phyloP scores from a whole-genome alignment of 148 eudicot genomes.

The Rhododendron kiyosumense region DNA sequence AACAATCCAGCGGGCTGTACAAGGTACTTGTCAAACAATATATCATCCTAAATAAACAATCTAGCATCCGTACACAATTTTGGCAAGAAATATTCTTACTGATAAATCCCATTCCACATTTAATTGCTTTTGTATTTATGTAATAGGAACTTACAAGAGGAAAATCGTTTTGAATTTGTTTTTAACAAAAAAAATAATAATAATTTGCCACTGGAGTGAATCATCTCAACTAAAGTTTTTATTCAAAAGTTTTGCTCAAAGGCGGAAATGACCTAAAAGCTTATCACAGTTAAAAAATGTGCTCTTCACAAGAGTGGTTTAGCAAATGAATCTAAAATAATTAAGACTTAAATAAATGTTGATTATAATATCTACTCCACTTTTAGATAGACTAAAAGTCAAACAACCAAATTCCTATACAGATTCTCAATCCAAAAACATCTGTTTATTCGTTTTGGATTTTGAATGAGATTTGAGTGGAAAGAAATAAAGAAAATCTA shows the following conservation, averaged over 20 bases:
- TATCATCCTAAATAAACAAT: background rate
- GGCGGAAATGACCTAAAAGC: background rate
- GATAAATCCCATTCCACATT: background rate
- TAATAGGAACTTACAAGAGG: background rate
- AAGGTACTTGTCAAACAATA: background rate
- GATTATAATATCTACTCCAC: constrained; percentile 1
- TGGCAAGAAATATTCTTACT: background rate
- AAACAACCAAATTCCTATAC: background rate
- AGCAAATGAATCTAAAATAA: background rate
- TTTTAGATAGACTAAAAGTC: background rate
- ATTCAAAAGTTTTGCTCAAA: background rate
- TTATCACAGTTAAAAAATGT: background rate
- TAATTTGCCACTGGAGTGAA: too few species aligned
- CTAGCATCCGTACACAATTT: background rate
- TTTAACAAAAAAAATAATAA: too few species aligned
- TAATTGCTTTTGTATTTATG: background rate
- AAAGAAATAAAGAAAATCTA: too few species aligned
- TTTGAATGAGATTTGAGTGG: too few species aligned
- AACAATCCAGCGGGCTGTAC: background rate
- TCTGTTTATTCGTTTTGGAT: too few species aligned
- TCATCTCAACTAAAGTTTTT: too few species aligned
- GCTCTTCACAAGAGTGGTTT: background rate
- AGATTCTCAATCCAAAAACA: background rate
- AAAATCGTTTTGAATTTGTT: too few species aligned
- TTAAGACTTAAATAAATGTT: background rate